Evolutionary conservation across 352 stramenopile species (phyloP).

Genomic region (Thalassiosira exigua): DNA sequence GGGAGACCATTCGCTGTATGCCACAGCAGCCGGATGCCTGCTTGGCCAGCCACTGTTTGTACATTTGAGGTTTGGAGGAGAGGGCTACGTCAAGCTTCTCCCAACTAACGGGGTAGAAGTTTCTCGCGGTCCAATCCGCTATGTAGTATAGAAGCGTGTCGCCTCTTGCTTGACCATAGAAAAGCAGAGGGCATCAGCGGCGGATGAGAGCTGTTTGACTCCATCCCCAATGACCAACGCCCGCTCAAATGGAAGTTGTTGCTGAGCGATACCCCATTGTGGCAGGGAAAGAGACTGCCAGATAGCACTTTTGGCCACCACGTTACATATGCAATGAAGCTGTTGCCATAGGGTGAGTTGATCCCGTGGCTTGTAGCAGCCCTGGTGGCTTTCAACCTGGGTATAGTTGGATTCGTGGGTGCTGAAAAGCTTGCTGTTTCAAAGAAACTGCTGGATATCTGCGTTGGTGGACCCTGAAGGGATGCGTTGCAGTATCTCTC

Average conservation of each 20-base stretch:
- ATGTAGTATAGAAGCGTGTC: neutral
- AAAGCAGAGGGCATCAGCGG: neutral
- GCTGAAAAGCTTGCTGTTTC: neutral
- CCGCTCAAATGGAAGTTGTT: conserved; percentile 12
- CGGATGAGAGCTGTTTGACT: conserved; percentile 6
- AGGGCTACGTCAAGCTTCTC: neutral
- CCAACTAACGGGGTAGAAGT: conserved; percentile 19
- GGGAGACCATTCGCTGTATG: neutral
- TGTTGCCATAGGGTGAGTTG: conserved; percentile 1
- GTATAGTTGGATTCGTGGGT: neutral
- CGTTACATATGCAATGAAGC: conserved; percentile 5
- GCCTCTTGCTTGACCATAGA: neutral
- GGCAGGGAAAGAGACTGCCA: neutral
- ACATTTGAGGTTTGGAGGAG: conserved; percentile 18
- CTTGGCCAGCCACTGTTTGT: conserved; percentile 30
- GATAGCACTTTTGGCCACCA: conserved; percentile 1
- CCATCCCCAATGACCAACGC: conserved; percentile 7
- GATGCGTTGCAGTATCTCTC: neutral
- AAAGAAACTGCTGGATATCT: neutral
- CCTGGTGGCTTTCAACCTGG: neutral
- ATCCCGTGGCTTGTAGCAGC: neutral
- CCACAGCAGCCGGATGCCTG: conserved; percentile 10
- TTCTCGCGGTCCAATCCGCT: neutral
- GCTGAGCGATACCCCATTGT: neutral
- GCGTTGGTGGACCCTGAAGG: neutral